Base-by-base conservation (phyloP, 2,329 filamentous ascomycete species). In the Huntiella moniliformis region DNA sequence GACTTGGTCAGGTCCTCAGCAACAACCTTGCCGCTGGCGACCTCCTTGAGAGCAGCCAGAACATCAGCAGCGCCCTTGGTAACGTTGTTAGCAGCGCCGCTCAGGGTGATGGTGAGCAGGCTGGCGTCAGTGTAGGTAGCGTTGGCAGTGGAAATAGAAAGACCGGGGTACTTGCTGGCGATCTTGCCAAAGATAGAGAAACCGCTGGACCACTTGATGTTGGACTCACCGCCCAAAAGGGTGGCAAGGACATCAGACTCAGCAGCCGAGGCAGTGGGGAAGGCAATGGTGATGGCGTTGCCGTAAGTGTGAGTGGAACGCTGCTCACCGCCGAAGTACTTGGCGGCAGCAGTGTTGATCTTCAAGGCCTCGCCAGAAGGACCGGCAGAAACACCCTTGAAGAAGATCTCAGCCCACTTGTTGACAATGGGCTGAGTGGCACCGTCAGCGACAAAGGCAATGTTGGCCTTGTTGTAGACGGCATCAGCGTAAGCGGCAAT, bases 291-390 rank as follows among this genome's bases (percentile, higher is more conserved):
- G 55, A 94, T 62, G 38, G 86, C 73, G 67, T 93, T 95, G 54
- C 83, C 81, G 53, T 70, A 68, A 50, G 69, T 70, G 63, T 85
- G 82, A 52, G 82, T 71, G 54, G 82, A 82, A 56, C 91, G 84
- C 69, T 93, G 84, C 71, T 98, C 86, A 59, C 91, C 92, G 62
- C 91, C 91, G 59, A 77, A 82, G 77, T 96, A 98, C 66, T 87
- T 91, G 60, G 77, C 74, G 52, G 81, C 69, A 54, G 74, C 64
- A 51, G 68, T 66, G 60, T 75, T 71, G 52, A 81, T 65, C 41
- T 56, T 54, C 38, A 51, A 44, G 15, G 46, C 40, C n/a, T 37
- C 32, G 36, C 65, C 56, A 56, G 69, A 65, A 58, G 66, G 63
- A 54, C 64, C 62, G 51, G 71, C 60, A 49, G 79, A 72, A 42